Percentiles rank a stretch among this genome's conserved stretches.
These are phyloP conservation scores for Orobanche coerulescens DNA, from an alignment of 257 asterid genomes.

Conservation along the genomic window DNA sequence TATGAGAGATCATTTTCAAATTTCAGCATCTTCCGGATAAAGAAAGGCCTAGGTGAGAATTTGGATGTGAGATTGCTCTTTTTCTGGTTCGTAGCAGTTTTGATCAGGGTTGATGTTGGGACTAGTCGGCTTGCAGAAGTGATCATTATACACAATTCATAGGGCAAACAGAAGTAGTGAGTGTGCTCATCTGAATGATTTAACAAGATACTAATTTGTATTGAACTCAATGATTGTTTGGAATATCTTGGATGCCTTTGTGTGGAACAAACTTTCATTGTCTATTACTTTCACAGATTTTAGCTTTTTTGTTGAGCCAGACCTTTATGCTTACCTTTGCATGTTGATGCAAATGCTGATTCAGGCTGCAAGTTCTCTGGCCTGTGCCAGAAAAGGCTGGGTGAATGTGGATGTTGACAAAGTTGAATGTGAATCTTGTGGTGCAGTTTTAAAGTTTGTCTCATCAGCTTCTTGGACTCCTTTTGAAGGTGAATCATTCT, in stretches of 20 bases:
- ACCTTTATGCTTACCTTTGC: conserved; percentile 18
- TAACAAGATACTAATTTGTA: conserved; percentile 9
- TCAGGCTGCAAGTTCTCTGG: conserved; percentile 84
- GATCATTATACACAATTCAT: not conserved
- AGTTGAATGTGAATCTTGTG: conserved; percentile 94
- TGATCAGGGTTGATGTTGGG: not conserved
- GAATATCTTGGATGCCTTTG: not conserved
- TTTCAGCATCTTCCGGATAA: not conserved
- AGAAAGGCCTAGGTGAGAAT: not conserved
- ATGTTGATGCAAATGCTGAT: conserved; percentile 19
- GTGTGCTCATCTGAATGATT: conserved; percentile 4
- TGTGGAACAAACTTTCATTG: not conserved
- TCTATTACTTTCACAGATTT: not conserved
- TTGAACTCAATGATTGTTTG: conserved; percentile 4
- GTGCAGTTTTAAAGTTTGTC: conserved; percentile 58
- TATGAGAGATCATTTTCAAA: not conserved
- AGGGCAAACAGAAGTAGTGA: not conserved
- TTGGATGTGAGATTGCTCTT: conserved; percentile 5
- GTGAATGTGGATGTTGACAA: conserved; percentile 76
- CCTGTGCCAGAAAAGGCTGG: conserved; percentile 99
- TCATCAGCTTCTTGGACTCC: conserved; percentile 59
- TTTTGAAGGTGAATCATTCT: conserved; percentile 61
- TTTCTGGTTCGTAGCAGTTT: conserved; percentile 1
- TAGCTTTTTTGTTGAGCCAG: conserved; percentile 10
- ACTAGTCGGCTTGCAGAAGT: conserved; percentile 1